phyloP scores from a whole-genome alignment of 306 rosid species.

The Trichosanthes truncata region DNA sequence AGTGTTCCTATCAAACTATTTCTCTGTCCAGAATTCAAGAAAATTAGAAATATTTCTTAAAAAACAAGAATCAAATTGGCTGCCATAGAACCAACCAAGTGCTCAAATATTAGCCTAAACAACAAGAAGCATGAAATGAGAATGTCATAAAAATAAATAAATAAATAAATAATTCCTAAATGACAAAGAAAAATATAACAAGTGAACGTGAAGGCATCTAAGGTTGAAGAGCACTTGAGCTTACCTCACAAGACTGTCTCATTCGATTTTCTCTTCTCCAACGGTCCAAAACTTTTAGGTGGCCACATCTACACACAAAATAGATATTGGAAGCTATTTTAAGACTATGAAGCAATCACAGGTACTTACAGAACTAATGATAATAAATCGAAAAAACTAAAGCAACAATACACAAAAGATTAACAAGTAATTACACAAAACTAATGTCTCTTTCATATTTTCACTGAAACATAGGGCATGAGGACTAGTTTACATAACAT shows the following conservation, averaged over 20 bases:
- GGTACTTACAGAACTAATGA: not conserved
- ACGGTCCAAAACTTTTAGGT: conserved; percentile 45
- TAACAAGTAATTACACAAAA: not conserved
- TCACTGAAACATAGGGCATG: not conserved
- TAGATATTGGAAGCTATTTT: not conserved
- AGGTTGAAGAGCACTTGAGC: not conserved
- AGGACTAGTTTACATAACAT: not conserved
- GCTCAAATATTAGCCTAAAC: not conserved
- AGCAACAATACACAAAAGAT: not conserved
- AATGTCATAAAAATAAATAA: not conserved
- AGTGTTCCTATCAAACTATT: not conserved
- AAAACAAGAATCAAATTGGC: not conserved
- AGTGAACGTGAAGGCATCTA: not conserved
- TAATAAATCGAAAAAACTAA: not conserved
- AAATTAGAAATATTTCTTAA: not conserved
- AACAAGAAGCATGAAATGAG: not conserved
- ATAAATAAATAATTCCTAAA: not conserved
- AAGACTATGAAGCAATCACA: not conserved
- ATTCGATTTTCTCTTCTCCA: conserved; percentile 25
- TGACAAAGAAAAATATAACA: not conserved
- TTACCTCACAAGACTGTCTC: conserved; percentile 25
- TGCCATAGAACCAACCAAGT: not conserved
- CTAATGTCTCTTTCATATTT: not conserved
- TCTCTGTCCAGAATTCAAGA: not conserved
- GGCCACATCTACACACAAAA: conserved; percentile 39